Conservation (phyloP, 2,329 filamentous ascomycete species). For the Aspergillus puulaauensis region DNA sequence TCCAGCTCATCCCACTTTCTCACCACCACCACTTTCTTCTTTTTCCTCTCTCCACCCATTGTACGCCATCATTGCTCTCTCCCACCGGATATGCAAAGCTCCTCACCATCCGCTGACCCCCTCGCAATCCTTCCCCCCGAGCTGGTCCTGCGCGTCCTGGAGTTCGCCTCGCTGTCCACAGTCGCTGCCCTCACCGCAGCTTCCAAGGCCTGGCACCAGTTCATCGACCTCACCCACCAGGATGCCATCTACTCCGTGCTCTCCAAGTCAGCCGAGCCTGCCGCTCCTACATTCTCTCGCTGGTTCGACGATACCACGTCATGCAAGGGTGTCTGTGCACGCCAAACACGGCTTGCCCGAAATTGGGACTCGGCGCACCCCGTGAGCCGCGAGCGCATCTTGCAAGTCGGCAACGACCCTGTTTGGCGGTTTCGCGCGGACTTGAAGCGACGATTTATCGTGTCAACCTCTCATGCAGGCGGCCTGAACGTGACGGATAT, state of each 20-base stretch:
- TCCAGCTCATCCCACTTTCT: no score
- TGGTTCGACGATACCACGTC: constrained; percentile 35
- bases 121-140: constrained; percentile 38
- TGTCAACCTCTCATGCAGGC: constrained; percentile 48
- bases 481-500: constrained; percentile 49
- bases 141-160: constrained; percentile 41
- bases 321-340: constrained; percentile 48
- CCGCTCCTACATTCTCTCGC: constrained; percentile 31
- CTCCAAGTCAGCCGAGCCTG: constrained; percentile 29
- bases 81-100: neutral
- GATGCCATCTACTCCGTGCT: constrained; percentile 44
- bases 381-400: constrained; percentile 37
- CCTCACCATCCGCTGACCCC: constrained; percentile 22
- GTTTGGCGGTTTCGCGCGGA: constrained; percentile 50
- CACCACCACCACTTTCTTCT: neutral
- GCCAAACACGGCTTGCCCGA: constrained; percentile 38
- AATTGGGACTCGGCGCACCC: constrained; percentile 41
- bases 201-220: constrained; percentile 41
- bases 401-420: constrained; percentile 42
- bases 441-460: constrained; percentile 47
- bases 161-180: constrained; percentile 35
- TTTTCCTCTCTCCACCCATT: neutral
- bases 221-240: constrained; percentile 45
- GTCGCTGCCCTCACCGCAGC: constrained; percentile 37
- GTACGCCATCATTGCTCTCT: neutral